A percentile compares a stretch with the other conserved stretches of the same genome.
phyloP scores from a whole-genome alignment of 192 early-diverging fungal genomes.

The Phycomyces nitens region DNA sequence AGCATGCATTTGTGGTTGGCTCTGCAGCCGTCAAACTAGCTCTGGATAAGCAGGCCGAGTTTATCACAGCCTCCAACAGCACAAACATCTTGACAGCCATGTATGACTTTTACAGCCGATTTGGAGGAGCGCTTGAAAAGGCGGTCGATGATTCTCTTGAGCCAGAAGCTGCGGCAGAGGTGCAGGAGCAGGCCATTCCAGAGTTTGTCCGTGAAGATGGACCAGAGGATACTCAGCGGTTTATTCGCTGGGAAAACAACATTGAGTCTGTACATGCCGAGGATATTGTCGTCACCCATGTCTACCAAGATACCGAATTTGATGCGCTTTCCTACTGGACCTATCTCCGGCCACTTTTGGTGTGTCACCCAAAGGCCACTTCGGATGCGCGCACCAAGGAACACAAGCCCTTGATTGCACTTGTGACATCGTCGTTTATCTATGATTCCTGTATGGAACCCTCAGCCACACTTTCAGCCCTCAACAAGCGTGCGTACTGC shows the following conservation, averaged over 20 bases:
- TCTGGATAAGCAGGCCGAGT: slow-evolving; percentile 21
- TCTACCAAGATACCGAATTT: slow-evolving; percentile 49
- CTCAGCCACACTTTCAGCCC: slow-evolving; percentile 39
- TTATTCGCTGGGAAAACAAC: slow-evolving; percentile 44
- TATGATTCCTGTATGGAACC: slow-evolving; percentile 57
- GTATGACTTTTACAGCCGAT: not conserved
- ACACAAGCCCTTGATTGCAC: slow-evolving; percentile 29
- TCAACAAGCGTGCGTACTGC: slow-evolving; percentile 54
- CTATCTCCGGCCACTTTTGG: slow-evolving; percentile 19
- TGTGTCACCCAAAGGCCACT: slow-evolving; percentile 26
- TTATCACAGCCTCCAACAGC: not conserved
- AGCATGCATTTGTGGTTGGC: slow-evolving; percentile 29
- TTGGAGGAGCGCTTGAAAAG: not conserved
- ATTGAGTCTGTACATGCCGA: slow-evolving; percentile 37
- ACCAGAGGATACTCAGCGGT: slow-evolving; percentile 14
- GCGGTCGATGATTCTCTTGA: slow-evolving; percentile 1
- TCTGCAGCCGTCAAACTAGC: slow-evolving; percentile 21
- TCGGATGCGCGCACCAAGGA: slow-evolving; percentile 13
- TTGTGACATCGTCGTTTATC: slow-evolving; percentile 53
- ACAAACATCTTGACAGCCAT: slow-evolving; percentile 6
- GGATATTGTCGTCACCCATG: slow-evolving; percentile 34
- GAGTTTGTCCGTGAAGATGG: slow-evolving; percentile 33
- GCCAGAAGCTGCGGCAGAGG: slow-evolving; percentile 19
- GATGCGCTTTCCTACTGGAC: slow-evolving; percentile 32
- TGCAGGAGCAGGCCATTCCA: slow-evolving; percentile 20